Percentiles rank a stretch among this genome's conserved stretches.
Conservation (phyloP, 345 rosid genomes). For the Salix exigua region DNA sequence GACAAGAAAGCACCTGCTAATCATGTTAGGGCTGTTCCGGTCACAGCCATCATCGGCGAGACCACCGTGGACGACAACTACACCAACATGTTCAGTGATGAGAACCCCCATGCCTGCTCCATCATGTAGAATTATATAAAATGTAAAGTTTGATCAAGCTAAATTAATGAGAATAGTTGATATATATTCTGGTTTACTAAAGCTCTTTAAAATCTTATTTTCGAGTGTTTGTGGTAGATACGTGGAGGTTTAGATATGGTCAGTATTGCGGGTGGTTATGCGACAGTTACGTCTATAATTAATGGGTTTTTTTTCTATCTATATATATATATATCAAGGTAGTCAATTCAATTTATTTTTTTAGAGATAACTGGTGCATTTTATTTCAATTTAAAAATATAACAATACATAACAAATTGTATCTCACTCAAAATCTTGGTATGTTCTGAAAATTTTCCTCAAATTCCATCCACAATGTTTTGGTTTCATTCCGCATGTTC, state of each 20-base stretch:
- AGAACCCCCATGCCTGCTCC: constrained; percentile 76
- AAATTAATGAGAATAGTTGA: neutral
- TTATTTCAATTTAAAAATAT: no score
- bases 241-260: neutral
- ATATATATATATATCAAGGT: no score
- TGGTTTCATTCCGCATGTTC: no score
- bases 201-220: neutral
- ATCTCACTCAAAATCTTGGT: no score
- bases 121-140: constrained; percentile 44
- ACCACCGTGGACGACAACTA: constrained; percentile 57
- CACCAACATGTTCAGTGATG: constrained; percentile 70
- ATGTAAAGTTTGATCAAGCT: neutral
- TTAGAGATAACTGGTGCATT: no score
- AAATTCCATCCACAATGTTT: no score
- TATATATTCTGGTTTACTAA: neutral
- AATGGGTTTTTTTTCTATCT: no score
- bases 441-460: no score
- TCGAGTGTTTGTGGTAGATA: neutral
- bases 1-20: constrained; percentile 93
- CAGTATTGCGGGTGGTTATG: neutral
- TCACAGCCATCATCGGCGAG: constrained; percentile 46
- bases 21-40: constrained; percentile 55
- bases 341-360: no score
- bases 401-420: no score
- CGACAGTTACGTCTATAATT: neutral